Base-by-base conservation (phyloP, 805 yeast species). In the Zygosaccharomyces siamensis region DNA sequence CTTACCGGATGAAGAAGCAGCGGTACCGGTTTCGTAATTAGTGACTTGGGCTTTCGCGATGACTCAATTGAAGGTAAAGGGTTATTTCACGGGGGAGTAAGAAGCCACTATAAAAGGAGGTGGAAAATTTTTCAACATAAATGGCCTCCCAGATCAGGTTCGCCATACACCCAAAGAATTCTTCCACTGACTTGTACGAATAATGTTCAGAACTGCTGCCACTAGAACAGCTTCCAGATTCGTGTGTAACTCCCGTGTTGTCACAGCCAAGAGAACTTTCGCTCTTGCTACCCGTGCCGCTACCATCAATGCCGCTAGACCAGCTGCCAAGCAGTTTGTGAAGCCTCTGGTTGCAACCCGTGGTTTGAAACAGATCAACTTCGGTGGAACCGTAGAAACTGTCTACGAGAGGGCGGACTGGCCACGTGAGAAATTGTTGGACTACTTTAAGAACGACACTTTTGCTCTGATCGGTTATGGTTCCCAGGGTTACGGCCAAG, bases 401-500 rank as follows among this genome's bases (percentile, higher is more conserved):
- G 99, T 93, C 62, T 92, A 93, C 80, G 98, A 93, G 81, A 88
- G 99, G 77, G 84, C 89, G 66, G 99, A 93, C 86, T 93, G 99
- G 99, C 99, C 99, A 76, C 81, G 85, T 73, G 98, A 92, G 78
- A 92, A 87, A 80, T 80, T 93, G 68, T 80, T 84, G 57, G 90
- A 89, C 68, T 93, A 90, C 82, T 93, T 93, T 89, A 92, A 93
- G 83, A 78, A 90, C 75, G 98, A 93, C 73, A 93, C 99, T 54
- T 78, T 93, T 69, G 98, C 99, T 61, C 77, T 93, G 69, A 90
- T 93, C 63, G 99, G 99, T 76, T 93, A 93, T 84, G 99, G 99
- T 71, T 92, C 99, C 61, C 99, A 93, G 79, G 99, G 99, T 81
- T 92, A 93, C 81, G 99, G 99, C 72, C 99, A 93, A 80, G 98